These are phyloP conservation scores for Poterioochromonas sp. DNA, from an alignment of 352 stramenopile species.

Conservation along the genomic window DNA sequence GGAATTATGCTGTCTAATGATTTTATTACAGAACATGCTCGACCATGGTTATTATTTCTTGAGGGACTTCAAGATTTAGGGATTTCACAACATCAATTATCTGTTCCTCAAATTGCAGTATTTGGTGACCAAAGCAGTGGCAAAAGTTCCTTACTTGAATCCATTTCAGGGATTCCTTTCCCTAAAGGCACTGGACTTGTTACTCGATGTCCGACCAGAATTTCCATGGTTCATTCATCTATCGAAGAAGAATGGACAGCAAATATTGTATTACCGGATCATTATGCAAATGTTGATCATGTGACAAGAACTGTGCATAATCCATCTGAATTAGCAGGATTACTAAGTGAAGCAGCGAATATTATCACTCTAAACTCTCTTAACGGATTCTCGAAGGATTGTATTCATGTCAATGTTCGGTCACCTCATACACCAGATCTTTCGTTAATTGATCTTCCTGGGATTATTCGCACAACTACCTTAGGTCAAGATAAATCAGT, in stretches of 20 bases:
- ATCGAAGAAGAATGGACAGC: not conserved
- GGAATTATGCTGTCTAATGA: not conserved
- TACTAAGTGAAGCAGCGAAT: not conserved
- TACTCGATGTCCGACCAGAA: constrained; percentile 63
- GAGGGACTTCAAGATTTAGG: not conserved
- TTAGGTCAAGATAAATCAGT: constrained; percentile 57
- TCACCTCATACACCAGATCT: constrained; percentile 58
- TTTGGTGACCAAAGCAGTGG: constrained; percentile 73
- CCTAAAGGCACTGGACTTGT: constrained; percentile 62
- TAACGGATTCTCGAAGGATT: constrained; percentile 47
- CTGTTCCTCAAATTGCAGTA: constrained; percentile 44
- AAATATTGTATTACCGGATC: not conserved
- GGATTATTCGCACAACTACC: constrained; percentile 59
- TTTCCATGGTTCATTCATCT: constrained; percentile 50
- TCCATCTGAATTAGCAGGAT: not conserved
- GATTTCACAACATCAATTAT: not conserved
- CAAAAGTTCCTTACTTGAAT: constrained; percentile 70
- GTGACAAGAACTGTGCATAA: not conserved
- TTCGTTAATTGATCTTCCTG: constrained; percentile 65
- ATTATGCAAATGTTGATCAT: not conserved
- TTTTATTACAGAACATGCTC: not conserved
- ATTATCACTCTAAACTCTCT: not conserved
- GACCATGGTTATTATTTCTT: not conserved
- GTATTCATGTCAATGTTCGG: constrained; percentile 60
- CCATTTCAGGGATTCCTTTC: constrained; percentile 65